Conservation (phyloP, 2,329 filamentous ascomycete species). For the Botrytis galanthina region DNA sequence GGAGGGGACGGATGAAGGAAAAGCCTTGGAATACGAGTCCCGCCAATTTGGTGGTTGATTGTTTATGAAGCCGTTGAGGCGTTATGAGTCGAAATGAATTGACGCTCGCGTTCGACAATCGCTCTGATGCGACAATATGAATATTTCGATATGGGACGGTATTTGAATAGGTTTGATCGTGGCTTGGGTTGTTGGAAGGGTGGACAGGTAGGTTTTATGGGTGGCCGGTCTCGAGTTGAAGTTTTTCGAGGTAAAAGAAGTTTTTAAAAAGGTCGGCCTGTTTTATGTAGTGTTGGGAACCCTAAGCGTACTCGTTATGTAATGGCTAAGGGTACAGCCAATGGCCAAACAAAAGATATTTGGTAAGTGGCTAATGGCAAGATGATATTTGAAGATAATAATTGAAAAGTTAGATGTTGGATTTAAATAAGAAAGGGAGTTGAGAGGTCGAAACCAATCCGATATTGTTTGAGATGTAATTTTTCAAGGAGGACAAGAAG, state of each 20-base stretch:
- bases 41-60: constrained; percentile 84
- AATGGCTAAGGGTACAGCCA: not conserved
- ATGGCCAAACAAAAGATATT: not conserved
- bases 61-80: constrained; percentile 37
- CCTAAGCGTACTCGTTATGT: not conserved
- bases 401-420: not conserved
- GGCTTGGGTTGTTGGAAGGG: constrained; percentile 5
- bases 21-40: constrained; percentile 69
- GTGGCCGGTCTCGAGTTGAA: not conserved
- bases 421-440: not conserved
- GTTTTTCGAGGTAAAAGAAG: not conserved
- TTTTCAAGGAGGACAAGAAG: constrained; percentile 12
- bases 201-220: not conserved
- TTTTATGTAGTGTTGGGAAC: not conserved
- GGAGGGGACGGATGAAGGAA: constrained; percentile 81
- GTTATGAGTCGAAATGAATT: constrained; percentile 18
- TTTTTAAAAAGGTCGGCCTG: not conserved
- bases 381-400: not conserved
- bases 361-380: no score
- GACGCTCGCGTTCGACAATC: not conserved
- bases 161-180: constrained; percentile 6
- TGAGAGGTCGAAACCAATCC: constrained; percentile 21
- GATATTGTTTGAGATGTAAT: not conserved
- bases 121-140: not conserved
- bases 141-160: not conserved